A percentile compares a stretch with the other conserved stretches of the same genome.
phyloP scores from a whole-genome alignment of 148 eudicot species.

The Arctostaphylos glauca region DNA sequence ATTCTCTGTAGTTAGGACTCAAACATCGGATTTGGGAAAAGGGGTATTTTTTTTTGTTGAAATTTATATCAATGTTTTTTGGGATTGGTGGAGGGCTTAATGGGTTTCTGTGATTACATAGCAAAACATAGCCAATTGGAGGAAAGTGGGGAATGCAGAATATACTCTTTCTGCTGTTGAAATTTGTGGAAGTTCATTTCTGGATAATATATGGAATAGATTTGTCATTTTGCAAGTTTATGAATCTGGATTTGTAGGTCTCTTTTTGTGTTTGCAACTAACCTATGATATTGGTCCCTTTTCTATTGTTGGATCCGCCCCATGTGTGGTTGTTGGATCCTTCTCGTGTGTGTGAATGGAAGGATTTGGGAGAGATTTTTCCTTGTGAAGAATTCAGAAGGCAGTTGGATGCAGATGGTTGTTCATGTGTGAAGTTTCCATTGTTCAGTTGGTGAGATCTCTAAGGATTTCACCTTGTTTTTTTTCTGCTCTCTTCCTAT shows the following conservation, averaged over 20 bases:
- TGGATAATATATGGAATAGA: neutral
- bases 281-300: neutral
- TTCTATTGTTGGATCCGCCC: no score
- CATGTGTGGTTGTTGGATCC: no score
- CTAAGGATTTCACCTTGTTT: no score
- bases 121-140: neutral
- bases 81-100: neutral
- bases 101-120: slow-evolving; percentile 5
- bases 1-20: slow-evolving; percentile 43
- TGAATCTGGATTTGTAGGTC: neutral
- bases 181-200: slow-evolving; percentile 12
- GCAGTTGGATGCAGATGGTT: no score
- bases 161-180: slow-evolving; percentile 38
- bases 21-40: neutral
- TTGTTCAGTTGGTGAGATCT: no score
- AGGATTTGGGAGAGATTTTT: no score
- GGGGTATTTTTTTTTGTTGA: neutral
- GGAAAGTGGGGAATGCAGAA: slow-evolving; percentile 26
- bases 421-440: no score
- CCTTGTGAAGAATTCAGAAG: no score
- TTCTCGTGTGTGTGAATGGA: no score
- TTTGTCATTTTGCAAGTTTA: neutral
- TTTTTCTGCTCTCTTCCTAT: no score
- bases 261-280: neutral
- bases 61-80: neutral